phyloP scores from a whole-genome alignment of 257 asterid species.

The Mentha longifolia region DNA sequence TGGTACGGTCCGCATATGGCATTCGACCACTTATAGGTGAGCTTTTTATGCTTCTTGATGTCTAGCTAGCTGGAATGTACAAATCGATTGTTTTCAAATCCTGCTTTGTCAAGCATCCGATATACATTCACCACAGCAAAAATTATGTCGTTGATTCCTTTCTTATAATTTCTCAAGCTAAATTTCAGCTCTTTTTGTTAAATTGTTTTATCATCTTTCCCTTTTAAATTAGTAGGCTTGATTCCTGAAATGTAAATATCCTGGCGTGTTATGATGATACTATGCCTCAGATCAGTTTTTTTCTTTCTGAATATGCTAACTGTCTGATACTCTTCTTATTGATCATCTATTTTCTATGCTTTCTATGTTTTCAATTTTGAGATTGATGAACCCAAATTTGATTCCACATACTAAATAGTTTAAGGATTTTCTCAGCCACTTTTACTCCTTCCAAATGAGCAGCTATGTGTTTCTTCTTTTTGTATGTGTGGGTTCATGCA shows the following conservation, averaged over 20 bases:
- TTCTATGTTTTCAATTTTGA: too few relatives aligned
- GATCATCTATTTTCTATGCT: too few relatives aligned
- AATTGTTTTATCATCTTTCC: slow-evolving; percentile 1
- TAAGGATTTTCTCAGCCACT: neutral
- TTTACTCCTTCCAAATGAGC: slow-evolving; percentile 4
- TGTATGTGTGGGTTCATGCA: neutral
- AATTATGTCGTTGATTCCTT: neutral
- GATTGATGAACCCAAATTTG: too few relatives aligned
- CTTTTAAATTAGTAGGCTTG: slow-evolving; percentile 13
- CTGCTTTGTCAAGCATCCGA: slow-evolving; percentile 6
- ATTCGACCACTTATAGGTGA: slow-evolving; percentile 93
- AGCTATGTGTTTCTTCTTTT: neutral
- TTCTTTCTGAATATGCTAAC: slow-evolving; percentile 1
- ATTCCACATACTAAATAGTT: too few relatives aligned
- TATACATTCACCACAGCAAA: neutral
- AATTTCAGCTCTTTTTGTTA: neutral
- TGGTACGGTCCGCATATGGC: slow-evolving; percentile 99
- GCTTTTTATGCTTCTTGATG: slow-evolving; percentile 22
- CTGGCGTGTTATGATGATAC: neutral
- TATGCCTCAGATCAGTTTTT: neutral
- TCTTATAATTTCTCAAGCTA: neutral
- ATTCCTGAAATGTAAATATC: slow-evolving; percentile 3
- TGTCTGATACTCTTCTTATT: neutral
- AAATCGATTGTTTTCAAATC: slow-evolving; percentile 9
- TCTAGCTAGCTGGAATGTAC: slow-evolving; percentile 21